phyloP scores from a whole-genome alignment of 805 yeast genomes.

The Kodamaea fukazawae region DNA sequence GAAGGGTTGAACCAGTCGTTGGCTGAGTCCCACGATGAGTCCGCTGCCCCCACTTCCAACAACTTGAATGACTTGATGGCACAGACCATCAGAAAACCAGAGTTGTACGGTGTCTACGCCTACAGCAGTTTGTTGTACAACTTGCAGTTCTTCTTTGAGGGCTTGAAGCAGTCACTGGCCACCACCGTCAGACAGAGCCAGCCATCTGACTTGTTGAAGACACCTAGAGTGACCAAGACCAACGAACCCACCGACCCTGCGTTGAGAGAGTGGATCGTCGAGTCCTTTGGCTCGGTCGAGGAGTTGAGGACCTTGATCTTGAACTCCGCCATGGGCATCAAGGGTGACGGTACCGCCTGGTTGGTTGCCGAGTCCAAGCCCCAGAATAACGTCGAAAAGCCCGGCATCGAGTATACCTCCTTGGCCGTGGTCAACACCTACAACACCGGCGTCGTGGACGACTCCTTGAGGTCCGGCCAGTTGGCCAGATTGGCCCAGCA shows the following conservation, averaged over 20 bases:
- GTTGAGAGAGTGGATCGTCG: slow-evolving; percentile 47
- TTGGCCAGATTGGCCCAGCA: slow-evolving; percentile 41
- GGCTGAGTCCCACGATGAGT: slow-evolving; percentile 14
- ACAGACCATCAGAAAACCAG: slow-evolving; percentile 44
- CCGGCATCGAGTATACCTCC: slow-evolving; percentile 33
- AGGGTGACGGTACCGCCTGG: slow-evolving; percentile 93
- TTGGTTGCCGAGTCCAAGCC: slow-evolving; percentile 59
- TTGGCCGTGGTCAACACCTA: slow-evolving; percentile 79
- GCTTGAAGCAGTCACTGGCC: slow-evolving; percentile 30
- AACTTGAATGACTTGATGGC: slow-evolving; percentile 29
- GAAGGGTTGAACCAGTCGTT: slow-evolving; percentile 34
- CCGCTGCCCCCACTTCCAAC: slow-evolving; percentile 10
- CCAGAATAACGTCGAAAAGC: slow-evolving; percentile 22
- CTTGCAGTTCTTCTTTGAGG: slow-evolving; percentile 47
- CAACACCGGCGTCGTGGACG: slow-evolving; percentile 82
- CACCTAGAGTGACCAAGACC: slow-evolving; percentile 40
- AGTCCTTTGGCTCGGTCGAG: slow-evolving; percentile 70
- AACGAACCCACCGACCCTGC: slow-evolving; percentile 35
- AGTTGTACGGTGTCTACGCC: slow-evolving; percentile 42
- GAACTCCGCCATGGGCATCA: slow-evolving; percentile 64
- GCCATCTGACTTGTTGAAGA: slow-evolving; percentile 39
- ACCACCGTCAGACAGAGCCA: slow-evolving; percentile 9
- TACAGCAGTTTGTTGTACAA: slow-evolving; percentile 48
- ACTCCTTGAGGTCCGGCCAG: slow-evolving; percentile 53
- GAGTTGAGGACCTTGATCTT: slow-evolving; percentile 73